Evolutionary conservation across 768 basidiomycete genomes (phyloP), one percentile per base, ranked within the genome.

Genomic region (Termitomyces sp.): DNA sequence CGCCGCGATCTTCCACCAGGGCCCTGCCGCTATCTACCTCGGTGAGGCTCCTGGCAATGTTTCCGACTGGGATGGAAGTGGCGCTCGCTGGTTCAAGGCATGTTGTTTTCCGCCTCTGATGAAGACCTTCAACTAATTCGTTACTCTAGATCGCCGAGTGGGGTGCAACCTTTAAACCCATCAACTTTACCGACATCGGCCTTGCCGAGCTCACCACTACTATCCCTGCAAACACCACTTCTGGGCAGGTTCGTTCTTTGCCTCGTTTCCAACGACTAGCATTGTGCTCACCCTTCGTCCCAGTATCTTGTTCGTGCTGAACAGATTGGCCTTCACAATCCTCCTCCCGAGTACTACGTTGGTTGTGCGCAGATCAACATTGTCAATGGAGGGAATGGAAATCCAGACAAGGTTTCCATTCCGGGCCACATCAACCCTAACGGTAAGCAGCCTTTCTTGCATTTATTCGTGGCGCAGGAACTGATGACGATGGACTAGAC

Each of bases 271-370:
- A 8, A 38, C 40, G 13, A 6, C 5, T 9, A 18, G 22, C 7
- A 16, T 57, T 8, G 5, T 36, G 16, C 38, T 58, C 4, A 62
- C 7, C 18, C 39, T 13, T 28, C 3, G 52, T 20, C 11, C 3
- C 65, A 76, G 72, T 77, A 73, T 61, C 64, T 75, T 51, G 70
- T 78, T 58, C 76, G 78, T 42, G 70, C 75, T 52, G 80, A 81
- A 60, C 75, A 76, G 42, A 76, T 79, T 53, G 79, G 74, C 50
- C 70, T 80, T 28, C 80, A 81, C 63, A 71, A 74, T 45, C 42
- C 57, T 71, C 68, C 78, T n/a, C 76, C 80, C 36, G 78, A 81
- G 64, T 76, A 71, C 63, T 80, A 78, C 70, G 71, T 79, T 61
- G 75, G 77, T 49, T 80, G 78, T 59, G 79, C 73, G 4, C 79